These are phyloP conservation scores for Favolaschia claudopus DNA, from an alignment of 768 basidiomycete genomes.

Conservation along the genomic window DNA sequence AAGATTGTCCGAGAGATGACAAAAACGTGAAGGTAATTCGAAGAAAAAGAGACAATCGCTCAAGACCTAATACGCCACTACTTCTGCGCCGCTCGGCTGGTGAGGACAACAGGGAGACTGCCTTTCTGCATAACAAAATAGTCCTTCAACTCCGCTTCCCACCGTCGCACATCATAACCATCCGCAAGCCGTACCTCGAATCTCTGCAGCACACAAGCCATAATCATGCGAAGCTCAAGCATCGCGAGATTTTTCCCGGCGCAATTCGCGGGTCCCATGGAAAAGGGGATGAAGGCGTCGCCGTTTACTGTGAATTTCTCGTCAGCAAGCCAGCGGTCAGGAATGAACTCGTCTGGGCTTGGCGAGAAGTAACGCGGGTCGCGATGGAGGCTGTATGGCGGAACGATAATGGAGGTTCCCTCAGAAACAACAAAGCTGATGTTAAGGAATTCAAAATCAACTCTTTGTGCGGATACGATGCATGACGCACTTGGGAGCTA, in stretches of 20 bases:
- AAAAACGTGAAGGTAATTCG: too few relatives aligned
- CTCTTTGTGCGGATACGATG: background rate
- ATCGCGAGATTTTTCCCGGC: slow-evolving; percentile 53
- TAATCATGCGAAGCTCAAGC: slow-evolving; percentile 49
- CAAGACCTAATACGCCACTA: too few relatives aligned
- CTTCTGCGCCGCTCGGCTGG: too few relatives aligned
- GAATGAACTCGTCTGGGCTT: slow-evolving; percentile 35
- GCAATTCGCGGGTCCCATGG: slow-evolving; percentile 52
- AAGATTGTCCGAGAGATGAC: too few relatives aligned
- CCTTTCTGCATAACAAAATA: slow-evolving; percentile 47
- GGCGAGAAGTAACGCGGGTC: slow-evolving; percentile 55
- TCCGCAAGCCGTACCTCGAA: slow-evolving; percentile 49
- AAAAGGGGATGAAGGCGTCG: slow-evolving; percentile 54
- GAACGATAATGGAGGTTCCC: slow-evolving; percentile 48
- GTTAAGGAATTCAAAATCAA: too few relatives aligned
- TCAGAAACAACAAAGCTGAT: slow-evolving; percentile 41
- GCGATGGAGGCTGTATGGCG: slow-evolving; percentile 51
- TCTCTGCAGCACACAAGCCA: slow-evolving; percentile 46
- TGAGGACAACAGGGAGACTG: slow-evolving; percentile 41
- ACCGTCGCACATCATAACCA: slow-evolving; percentile 41
- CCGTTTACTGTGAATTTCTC: slow-evolving; percentile 40
- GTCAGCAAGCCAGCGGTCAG: slow-evolving; percentile 50
- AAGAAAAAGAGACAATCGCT: too few relatives aligned
- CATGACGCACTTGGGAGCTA: background rate
- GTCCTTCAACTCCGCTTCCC: slow-evolving; percentile 46